Evolutionary conservation across 306 rosid genomes (phyloP).

Genomic region (Sicyos edulis): DNA sequence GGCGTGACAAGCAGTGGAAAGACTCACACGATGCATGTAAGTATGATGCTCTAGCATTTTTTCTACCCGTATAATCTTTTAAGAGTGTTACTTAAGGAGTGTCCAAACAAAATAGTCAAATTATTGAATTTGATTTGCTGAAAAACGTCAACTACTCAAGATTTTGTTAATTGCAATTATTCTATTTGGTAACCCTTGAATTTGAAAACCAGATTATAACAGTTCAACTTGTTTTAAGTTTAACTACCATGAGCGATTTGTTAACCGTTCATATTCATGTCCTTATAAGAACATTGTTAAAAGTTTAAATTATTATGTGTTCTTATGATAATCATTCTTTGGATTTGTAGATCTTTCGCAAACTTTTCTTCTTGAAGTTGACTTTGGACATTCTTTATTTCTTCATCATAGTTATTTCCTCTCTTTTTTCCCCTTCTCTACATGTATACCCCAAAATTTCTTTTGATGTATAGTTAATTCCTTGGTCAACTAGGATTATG

Average conservation of each 20-base stretch:
- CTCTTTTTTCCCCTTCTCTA: too few relatives aligned
- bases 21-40: conserved; percentile 99
- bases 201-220: background rate
- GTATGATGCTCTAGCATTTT: conserved; percentile 28
- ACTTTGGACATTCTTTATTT: too few relatives aligned
- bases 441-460: too few relatives aligned
- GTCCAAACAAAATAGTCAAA: background rate
- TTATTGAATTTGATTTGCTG: background rate
- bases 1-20: conserved; percentile 99
- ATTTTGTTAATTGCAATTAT: background rate
- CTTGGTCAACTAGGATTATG: too few relatives aligned
- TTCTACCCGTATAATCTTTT: conserved; percentile 19
- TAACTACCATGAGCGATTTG: background rate
- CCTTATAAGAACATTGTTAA: background rate
- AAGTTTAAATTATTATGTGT: background rate
- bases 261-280: background rate
- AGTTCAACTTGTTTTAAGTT: background rate
- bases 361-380: too few relatives aligned
- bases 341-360: too few relatives aligned
- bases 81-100: conserved; percentile 9
- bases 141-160: background rate
- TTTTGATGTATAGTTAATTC: too few relatives aligned
- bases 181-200: background rate
- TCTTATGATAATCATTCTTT: too few relatives aligned
- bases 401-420: too few relatives aligned